Base-by-base conservation (phyloP, 2,329 filamentous ascomycete species). In the Colletotrichum liriopes region DNA sequence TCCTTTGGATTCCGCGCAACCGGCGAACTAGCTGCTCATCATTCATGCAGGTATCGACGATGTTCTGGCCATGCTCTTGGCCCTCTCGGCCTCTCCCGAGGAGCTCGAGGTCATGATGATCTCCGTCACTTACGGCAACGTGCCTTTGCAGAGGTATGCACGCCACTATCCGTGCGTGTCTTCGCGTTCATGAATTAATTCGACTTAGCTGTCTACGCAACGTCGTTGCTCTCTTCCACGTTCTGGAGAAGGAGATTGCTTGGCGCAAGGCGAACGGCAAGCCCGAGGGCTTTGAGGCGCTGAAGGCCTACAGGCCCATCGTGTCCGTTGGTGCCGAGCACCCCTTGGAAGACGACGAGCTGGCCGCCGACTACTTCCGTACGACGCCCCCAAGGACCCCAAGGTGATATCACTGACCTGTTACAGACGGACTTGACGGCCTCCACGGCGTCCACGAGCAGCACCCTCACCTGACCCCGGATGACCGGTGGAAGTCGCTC, bases 91-190 rank as follows among this genome's bases (percentile, higher is more conserved):
- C 43, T 91, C 90, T 32, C 89, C 93, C 0, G 93, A 97, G 76
- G 96, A 98, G 79, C 86, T 98, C 29, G 94, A 98, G 81, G 86
- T 98, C 45, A 82, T 93, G 58, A 88, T 98, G 82, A 87, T 99
- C 68, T 97, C 95, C 1, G 88, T 98, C 72, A 98, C 95, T 0
- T 98, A 96, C 81, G 96, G 96, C 68, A 99, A 99, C 80, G 94
- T 98, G 29, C 91, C 95, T 76, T 90, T 98, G 20, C 88, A 95
- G 74, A 95, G 91, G 93, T 94, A 81, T 72, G 84, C 18, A 4
- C 51, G 12, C 29, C 5, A n/a, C 29, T 51, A 37, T 59, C 55
- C 23, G 5, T 5, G 16, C 1, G 14, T 20, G 20, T 51, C 56
- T 54, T 37, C 11, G 23, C 35, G 3, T 20, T 35, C 56, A 71